These are phyloP conservation scores for Verticillium nubilum DNA, from an alignment of 2,329 filamentous ascomycete species.

Conservation along the genomic window DNA sequence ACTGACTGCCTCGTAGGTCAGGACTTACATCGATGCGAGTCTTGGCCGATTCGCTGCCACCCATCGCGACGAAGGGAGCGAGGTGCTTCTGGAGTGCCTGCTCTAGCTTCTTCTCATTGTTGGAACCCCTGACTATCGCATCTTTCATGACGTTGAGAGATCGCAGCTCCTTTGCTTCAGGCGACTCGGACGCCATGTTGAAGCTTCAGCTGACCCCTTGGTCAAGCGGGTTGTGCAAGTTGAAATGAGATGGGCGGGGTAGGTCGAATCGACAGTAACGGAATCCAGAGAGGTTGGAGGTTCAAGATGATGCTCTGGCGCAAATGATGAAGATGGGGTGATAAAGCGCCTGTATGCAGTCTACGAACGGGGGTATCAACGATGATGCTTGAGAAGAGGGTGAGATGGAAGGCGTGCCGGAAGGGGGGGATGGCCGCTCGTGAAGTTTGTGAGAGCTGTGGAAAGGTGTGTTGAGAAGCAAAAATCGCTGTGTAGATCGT, in stretches of 20 bases:
- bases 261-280: too few relatives aligned
- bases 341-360: neutral
- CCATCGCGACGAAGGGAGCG: slow-evolving; percentile 76
- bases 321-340: neutral
- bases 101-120: slow-evolving; percentile 79
- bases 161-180: slow-evolving; percentile 9
- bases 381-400: neutral
- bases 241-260: neutral
- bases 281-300: too few relatives aligned
- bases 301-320: neutral
- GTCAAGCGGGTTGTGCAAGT: neutral
- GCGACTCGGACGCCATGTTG: slow-evolving; percentile 10
- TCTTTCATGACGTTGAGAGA: neutral
- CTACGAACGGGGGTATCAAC: neutral
- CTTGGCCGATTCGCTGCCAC: slow-evolving; percentile 70
- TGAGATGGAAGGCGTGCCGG: neutral
- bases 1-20: neutral
- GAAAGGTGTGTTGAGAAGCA: too few relatives aligned
- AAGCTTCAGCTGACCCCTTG: neutral
- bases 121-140: slow-evolving; percentile 70
- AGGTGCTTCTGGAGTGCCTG: slow-evolving; percentile 73
- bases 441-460: neutral
- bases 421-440: neutral
- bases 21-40: slow-evolving; percentile 49
- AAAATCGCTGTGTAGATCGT: neutral